phyloP scores from a whole-genome alignment of 305 asterid genomes.

The Solanum hybrid region DNA sequence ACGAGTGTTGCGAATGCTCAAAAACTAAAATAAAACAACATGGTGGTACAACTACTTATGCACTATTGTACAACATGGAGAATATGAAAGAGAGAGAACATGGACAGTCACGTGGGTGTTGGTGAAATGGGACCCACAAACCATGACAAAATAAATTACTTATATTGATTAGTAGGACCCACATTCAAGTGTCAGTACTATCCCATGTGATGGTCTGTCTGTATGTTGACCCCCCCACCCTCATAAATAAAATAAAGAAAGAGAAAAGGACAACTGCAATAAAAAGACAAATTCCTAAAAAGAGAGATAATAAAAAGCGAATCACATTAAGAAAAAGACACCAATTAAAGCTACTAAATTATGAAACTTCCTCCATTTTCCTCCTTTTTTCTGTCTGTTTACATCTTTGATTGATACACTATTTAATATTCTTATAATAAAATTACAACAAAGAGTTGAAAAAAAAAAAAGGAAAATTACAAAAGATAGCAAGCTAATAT shows the following conservation, averaged over 20 bases:
- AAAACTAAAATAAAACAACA: no score
- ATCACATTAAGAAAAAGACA: constrained; percentile 19
- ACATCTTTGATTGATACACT: background rate
- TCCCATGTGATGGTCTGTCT: constrained; percentile 16
- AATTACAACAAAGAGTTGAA: constrained; percentile 1
- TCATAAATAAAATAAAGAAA: background rate
- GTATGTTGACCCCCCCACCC: background rate
- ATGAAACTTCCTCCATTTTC: constrained; percentile 13
- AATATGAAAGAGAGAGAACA: constrained; percentile 1
- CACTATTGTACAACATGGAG: constrained; percentile 2
- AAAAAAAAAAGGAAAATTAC: background rate
- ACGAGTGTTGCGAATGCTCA: background rate
- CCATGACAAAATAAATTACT: background rate
- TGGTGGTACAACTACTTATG: background rate
- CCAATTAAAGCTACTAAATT: constrained; percentile 16
- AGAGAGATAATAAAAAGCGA: background rate
- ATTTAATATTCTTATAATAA: background rate
- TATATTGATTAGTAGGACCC: background rate
- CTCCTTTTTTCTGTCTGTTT: constrained; percentile 5
- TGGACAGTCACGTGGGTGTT: constrained; percentile 12
- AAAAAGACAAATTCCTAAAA: constrained; percentile 27
- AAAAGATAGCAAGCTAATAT: background rate
- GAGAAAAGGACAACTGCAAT: constrained; percentile 16
- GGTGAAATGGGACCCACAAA: constrained; percentile 5
- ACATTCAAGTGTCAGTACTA: constrained; percentile 9